Evolutionary conservation across 345 rosid species (phyloP).

Genomic region (Hibiscus mutabilis): DNA sequence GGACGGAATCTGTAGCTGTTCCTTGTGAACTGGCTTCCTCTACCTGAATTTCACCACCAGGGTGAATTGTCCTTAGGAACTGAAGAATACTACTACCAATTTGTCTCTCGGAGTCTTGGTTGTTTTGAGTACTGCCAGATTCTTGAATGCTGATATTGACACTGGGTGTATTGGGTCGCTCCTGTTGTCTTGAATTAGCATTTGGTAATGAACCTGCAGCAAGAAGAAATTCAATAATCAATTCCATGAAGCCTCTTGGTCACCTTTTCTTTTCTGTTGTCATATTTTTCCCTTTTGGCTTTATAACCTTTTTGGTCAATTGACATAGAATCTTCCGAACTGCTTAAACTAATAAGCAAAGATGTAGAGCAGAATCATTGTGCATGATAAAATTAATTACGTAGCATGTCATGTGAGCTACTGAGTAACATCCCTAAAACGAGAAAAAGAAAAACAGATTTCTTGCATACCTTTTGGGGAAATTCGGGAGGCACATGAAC

Average conservation of each 20-base stretch:
- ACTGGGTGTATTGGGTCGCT: conserved; percentile 29
- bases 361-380: neutral
- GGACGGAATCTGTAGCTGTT: conserved; percentile 23
- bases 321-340: neutral
- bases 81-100: conserved; percentile 37
- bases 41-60: conserved; percentile 49
- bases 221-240: conserved; percentile 1
- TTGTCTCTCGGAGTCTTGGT: conserved; percentile 44
- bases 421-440: neutral
- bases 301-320: neutral
- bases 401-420: neutral
- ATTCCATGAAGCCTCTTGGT: neutral
- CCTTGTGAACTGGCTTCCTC: conserved; percentile 35
- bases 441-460: neutral
- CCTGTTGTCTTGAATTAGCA: conserved; percentile 32
- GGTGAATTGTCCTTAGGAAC: conserved; percentile 44
- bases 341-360: neutral
- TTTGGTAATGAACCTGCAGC: conserved; percentile 31
- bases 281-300: too few species aligned
- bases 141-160: conserved; percentile 33
- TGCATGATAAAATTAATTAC: neutral
- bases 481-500: neutral
- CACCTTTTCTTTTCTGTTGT: neutral
- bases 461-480: neutral
- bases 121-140: conserved; percentile 32